These are phyloP conservation scores for Coelastrella sp. DNA, from an alignment of 139 green algal species.

Conservation along the genomic window DNA sequence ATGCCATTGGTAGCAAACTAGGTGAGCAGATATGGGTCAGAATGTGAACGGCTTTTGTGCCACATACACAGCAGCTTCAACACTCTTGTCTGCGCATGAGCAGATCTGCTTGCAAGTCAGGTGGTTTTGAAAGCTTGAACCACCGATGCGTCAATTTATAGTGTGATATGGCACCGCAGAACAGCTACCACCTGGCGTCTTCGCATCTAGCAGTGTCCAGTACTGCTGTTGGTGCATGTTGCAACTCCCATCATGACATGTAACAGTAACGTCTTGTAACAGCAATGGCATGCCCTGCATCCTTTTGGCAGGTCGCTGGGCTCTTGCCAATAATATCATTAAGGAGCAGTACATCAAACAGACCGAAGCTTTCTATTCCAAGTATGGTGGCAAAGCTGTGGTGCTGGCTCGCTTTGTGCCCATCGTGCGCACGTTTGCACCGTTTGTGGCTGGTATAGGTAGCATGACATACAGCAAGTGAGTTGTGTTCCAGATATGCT, in stretches of 20 bases:
- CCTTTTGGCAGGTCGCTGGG: constrained; percentile 52
- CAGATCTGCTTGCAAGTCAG: too few relatives aligned
- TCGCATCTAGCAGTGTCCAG: too few relatives aligned
- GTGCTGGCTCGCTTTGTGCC: constrained; percentile 94
- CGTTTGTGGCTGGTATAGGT: constrained; percentile 93
- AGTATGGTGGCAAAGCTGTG: constrained; percentile 91
- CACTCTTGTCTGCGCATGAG: too few relatives aligned
- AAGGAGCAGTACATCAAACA: constrained; percentile 83
- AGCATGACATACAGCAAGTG: constrained; percentile 49
- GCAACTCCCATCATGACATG: neutral
- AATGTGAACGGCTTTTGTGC: too few relatives aligned
- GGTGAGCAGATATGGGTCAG: constrained; percentile 20
- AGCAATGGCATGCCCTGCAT: neutral
- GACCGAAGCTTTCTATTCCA: constrained; percentile 87
- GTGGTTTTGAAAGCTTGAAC: too few relatives aligned
- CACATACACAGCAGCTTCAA: too few relatives aligned
- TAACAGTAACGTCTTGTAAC: neutral
- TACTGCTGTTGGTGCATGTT: neutral
- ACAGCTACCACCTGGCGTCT: too few relatives aligned
- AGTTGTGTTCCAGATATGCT: neutral
- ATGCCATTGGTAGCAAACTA: constrained; percentile 73
- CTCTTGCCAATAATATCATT: constrained; percentile 69
- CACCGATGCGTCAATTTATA: too few relatives aligned
- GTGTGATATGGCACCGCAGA: too few relatives aligned
- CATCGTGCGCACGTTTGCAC: constrained; percentile 95